Evolutionary conservation across 495 filamentous ascomycete species (phyloP).

Genomic region (Aspergillus asperescens): DNA sequence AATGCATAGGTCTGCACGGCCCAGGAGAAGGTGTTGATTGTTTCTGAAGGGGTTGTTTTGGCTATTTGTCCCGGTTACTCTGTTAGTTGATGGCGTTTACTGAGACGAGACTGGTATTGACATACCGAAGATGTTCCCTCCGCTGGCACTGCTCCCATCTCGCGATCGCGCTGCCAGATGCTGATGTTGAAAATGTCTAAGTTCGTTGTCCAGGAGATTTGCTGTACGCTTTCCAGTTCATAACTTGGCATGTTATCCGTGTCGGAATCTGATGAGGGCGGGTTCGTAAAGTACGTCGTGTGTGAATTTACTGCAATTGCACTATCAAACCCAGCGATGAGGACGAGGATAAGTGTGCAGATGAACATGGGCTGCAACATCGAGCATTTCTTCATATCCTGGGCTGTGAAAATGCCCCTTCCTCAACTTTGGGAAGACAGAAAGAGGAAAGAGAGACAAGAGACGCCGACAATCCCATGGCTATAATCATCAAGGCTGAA

Average conservation of each 20-base stretch:
- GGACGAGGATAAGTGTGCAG: neutral
- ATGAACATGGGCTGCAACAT: neutral
- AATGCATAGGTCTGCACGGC: conserved; percentile 6
- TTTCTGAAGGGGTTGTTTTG: neutral
- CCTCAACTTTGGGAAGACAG: neutral
- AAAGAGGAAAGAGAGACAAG: neutral
- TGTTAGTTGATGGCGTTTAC: neutral
- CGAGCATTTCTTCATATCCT: neutral
- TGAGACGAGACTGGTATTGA: neutral
- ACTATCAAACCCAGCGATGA: no score
- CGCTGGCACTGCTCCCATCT: neutral
- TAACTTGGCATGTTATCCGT: neutral
- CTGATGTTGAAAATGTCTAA: conserved; percentile 4
- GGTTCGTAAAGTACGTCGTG: neutral
- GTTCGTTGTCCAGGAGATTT: conserved; percentile 5
- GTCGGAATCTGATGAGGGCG: neutral
- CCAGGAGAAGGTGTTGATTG: conserved; percentile 1
- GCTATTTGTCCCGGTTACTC: conserved; percentile 1
- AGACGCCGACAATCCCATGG: neutral
- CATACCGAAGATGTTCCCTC: conserved; percentile 9
- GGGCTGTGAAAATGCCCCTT: neutral
- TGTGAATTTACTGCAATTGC: no score
- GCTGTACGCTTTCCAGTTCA: neutral
- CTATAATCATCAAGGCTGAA: neutral
- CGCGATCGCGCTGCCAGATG: neutral